A percentile compares a stretch with the other conserved stretches of the same genome.
These are phyloP conservation scores for Spatholobus suberectus DNA, from an alignment of 306 rosid species.

Conservation along the genomic window DNA sequence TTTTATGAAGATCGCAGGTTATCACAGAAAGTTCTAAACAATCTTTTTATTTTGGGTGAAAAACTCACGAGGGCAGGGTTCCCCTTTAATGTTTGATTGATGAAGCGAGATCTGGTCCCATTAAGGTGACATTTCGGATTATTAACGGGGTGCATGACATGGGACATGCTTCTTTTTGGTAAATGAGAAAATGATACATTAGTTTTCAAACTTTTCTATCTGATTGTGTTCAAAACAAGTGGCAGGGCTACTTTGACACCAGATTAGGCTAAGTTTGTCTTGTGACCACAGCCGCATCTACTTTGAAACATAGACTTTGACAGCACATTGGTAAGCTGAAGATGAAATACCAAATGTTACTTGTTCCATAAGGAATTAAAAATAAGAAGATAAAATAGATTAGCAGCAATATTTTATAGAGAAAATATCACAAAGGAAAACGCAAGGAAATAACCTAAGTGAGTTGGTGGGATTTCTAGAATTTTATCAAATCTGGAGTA, in stretches of 20 bases:
- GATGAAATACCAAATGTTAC: conserved; percentile 30
- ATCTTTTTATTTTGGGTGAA: not conserved
- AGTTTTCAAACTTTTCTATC: not conserved
- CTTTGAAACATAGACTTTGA: conserved; percentile 14
- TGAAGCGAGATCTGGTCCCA: conserved; percentile 33
- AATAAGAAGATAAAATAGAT: not conserved
- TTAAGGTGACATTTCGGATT: not conserved
- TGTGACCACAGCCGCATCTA: conserved; percentile 12
- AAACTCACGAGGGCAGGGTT: not conserved
- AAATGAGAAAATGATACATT: conserved; percentile 28
- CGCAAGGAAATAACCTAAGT: conserved; percentile 38
- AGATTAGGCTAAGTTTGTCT: conserved; percentile 38
- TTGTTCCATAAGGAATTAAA: conserved; percentile 22
- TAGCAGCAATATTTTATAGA: not conserved
- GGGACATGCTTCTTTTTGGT: conserved; percentile 16
- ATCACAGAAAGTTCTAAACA: not conserved
- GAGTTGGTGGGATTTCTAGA: conserved; percentile 55
- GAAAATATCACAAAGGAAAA: conserved; percentile 38
- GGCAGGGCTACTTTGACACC: conserved; percentile 41
- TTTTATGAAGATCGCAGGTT: not conserved
- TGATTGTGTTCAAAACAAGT: conserved; percentile 38
- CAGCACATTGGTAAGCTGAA: conserved; percentile 1
- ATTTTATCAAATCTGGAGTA: conserved; percentile 12
- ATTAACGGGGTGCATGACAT: conserved; percentile 32
- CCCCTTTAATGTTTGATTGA: not conserved